Percentiles rank a stretch among this genome's conserved stretches.
These are phyloP conservation scores for Teratosphaeria destructans DNA, from an alignment of 2,329 filamentous ascomycete genomes.

Conservation along the genomic window DNA sequence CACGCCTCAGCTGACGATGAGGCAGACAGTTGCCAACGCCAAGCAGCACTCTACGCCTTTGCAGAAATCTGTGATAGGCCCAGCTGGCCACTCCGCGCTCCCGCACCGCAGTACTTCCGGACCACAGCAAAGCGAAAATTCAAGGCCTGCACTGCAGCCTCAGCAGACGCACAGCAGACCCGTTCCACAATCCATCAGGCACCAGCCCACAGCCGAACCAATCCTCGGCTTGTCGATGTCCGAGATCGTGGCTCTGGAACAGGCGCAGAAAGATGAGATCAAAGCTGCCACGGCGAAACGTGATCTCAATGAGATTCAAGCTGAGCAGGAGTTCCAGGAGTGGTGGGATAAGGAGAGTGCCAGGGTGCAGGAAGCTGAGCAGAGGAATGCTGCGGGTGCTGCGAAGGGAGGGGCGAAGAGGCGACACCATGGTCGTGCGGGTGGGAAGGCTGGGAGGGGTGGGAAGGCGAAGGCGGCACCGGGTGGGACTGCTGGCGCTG, in stretches of 20 bases:
- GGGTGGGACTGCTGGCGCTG: background rate
- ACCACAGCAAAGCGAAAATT: slow-evolving; percentile 10
- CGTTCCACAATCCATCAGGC: slow-evolving; percentile 37
- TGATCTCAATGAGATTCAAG: slow-evolving; percentile 86
- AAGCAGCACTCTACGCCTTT: slow-evolving; percentile 11
- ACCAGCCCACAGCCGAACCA: slow-evolving; percentile 49
- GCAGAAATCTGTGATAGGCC: slow-evolving; percentile 9
- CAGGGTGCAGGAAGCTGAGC: slow-evolving; percentile 38
- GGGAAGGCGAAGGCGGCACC: background rate
- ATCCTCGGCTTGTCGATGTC: slow-evolving; percentile 64
- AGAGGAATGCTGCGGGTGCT: slow-evolving; percentile 6
- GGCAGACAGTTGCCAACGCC: slow-evolving; percentile 48
- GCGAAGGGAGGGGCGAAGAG: slow-evolving; percentile 8
- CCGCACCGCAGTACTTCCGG: slow-evolving; percentile 14
- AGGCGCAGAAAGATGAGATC: slow-evolving; percentile 70
- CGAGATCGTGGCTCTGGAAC: slow-evolving; percentile 82
- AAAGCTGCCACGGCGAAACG: slow-evolving; percentile 79
- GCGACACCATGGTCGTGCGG: slow-evolving; percentile 9
- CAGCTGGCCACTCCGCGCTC: slow-evolving; percentile 9
- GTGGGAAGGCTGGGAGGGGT: slow-evolving; percentile 6
- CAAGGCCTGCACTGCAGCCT: slow-evolving; percentile 1
- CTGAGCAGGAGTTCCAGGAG: slow-evolving; percentile 92
- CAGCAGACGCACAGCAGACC: slow-evolving; percentile 26
- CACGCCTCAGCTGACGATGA: slow-evolving; percentile 48
- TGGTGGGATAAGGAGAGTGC: slow-evolving; percentile 88